These are phyloP conservation scores for Cylindrotheca fusiformis DNA, from an alignment of 108 stramenopile genomes.

Conservation along the genomic window DNA sequence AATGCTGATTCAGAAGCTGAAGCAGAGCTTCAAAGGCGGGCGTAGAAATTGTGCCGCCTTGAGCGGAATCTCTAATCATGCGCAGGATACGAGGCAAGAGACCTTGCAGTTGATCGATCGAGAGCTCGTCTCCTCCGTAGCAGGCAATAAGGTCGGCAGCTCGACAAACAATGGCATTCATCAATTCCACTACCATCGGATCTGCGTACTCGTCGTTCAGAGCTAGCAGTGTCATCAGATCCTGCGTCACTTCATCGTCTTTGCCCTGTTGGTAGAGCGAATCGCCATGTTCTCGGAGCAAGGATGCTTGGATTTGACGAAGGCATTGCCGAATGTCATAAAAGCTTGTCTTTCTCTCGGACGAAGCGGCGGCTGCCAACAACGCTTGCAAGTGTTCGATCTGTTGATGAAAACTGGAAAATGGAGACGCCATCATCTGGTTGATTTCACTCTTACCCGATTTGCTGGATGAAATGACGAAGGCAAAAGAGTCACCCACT, in stretches of 20 bases:
- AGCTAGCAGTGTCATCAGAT: constrained; percentile 4
- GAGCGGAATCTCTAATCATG: not conserved
- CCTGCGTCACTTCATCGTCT: constrained; percentile 4
- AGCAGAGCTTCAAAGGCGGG: not conserved
- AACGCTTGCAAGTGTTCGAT: constrained; percentile 1
- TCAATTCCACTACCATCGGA: constrained; percentile 4
- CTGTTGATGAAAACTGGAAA: constrained; percentile 3
- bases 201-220: constrained; percentile 8
- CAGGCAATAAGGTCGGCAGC: not conserved
- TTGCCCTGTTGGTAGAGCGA: not conserved
- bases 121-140: not conserved
- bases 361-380: not conserved
- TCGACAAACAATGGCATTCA: not conserved
- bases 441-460: no score
- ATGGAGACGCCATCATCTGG: not conserved
- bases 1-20: constrained; percentile 9
- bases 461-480: no score
- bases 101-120: not conserved
- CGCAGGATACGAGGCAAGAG: constrained; percentile 4
- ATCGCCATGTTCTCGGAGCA: not conserved
- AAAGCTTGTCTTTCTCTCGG: not conserved
- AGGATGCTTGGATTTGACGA: constrained; percentile 11
- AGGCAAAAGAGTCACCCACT: no score
- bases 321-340: constrained; percentile 16
- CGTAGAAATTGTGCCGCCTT: not conserved